Conservation (phyloP, 2,329 filamentous ascomycete species). For the Trichoderma gracile region DNA sequence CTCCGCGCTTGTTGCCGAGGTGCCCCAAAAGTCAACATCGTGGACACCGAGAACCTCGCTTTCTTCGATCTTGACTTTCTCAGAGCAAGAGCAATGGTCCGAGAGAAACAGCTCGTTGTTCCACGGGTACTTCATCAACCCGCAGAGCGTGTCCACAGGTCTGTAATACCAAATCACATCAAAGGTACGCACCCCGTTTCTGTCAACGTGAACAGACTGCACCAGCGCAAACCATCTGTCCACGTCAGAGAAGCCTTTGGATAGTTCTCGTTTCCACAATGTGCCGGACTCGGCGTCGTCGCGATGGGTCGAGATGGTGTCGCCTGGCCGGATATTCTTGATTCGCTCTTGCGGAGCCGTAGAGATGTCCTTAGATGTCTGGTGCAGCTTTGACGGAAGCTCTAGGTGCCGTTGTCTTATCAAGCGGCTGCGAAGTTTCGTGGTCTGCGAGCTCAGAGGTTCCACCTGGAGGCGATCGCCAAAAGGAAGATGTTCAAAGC, state of each 20-base stretch:
- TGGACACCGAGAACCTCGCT: constrained; percentile 60
- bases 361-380: constrained; percentile 30
- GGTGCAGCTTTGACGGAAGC: constrained; percentile 31
- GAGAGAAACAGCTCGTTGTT: constrained; percentile 74
- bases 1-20: constrained; percentile 48
- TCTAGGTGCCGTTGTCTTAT: constrained; percentile 36
- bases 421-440: constrained; percentile 36
- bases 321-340: constrained; percentile 44
- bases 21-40: constrained; percentile 58
- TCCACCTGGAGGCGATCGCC: constrained; percentile 50
- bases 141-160: constrained; percentile 69
- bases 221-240: constrained; percentile 72
- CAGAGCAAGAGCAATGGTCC: constrained; percentile 70
- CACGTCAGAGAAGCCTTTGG: constrained; percentile 46
- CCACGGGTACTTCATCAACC: constrained; percentile 66
- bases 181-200: constrained; percentile 47
- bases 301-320: constrained; percentile 51
- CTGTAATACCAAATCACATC: constrained; percentile 75
- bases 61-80: constrained; percentile 49
- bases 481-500: constrained; percentile 66
- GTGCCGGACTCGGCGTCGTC: constrained; percentile 51
- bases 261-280: constrained; percentile 55
- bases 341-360: constrained; percentile 32
- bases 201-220: constrained; percentile 50
- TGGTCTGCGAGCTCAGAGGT: constrained; percentile 33